Percentiles rank a stretch among this genome's conserved stretches.
phyloP scores from a whole-genome alignment of 305 asterid genomes.

The Fraxinus platypoda region DNA sequence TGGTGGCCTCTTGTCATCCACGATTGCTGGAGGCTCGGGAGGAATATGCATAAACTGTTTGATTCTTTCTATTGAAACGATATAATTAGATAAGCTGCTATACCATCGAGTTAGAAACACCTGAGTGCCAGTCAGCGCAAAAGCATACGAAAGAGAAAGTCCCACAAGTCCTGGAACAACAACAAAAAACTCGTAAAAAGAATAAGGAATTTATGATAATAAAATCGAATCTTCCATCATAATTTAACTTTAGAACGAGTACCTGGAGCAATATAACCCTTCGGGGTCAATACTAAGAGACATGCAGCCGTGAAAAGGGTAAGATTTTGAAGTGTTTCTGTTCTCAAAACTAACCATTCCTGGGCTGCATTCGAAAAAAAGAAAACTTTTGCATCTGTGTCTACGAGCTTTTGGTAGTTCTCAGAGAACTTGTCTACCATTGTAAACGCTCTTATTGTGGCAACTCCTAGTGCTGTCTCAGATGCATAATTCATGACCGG shows the following conservation, averaged over 20 bases:
- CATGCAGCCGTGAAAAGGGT: slow-evolving; percentile 58
- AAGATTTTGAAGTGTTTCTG: slow-evolving; percentile 65
- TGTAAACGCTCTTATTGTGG: slow-evolving; percentile 66
- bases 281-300: slow-evolving; percentile 46
- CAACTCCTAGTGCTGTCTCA: slow-evolving; percentile 77
- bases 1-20: slow-evolving; percentile 57
- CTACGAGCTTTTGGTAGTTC: slow-evolving; percentile 59
- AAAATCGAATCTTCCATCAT: not conserved
- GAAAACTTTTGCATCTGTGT: slow-evolving; percentile 66
- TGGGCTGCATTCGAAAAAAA: slow-evolving; percentile 56
- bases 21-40: slow-evolving; percentile 55
- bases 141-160: slow-evolving; percentile 70
- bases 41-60: slow-evolving; percentile 72
- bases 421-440: slow-evolving; percentile 51
- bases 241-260: not conserved
- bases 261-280: slow-evolving; percentile 55
- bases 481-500: slow-evolving; percentile 74
- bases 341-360: slow-evolving; percentile 74
- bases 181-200: not conserved
- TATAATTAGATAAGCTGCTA: slow-evolving; percentile 53
- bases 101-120: slow-evolving; percentile 64
- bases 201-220: not conserved
- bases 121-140: slow-evolving; percentile 50
- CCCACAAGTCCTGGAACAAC: slow-evolving; percentile 63
- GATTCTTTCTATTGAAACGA: slow-evolving; percentile 68